Base-by-base conservation (phyloP, 176 grass and related monocot genomes). In the Eragrostis nindensis region DNA sequence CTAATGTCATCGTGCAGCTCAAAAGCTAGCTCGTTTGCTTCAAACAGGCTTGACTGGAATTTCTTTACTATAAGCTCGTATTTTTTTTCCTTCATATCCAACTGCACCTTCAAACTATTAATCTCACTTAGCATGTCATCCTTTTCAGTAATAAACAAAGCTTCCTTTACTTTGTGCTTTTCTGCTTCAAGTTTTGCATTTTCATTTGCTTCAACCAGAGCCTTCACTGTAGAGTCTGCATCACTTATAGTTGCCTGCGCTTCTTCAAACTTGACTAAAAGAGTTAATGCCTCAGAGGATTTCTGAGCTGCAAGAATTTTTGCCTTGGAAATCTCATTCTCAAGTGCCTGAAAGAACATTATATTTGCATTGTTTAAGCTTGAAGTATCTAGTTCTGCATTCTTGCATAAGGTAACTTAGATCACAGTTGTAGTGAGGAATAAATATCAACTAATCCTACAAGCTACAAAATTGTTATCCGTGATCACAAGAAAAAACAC, bases 161-260 rank as follows among this genome's bases (percentile, higher is more conserved):
- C 82, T 91, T 93, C 90, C 62, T 40, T 77, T 80, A 91, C 79
- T 78, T 81, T 80, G 73, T 84, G 56, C 55, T 45, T 86, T 80
- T 91, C 84, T 76, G 83, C 79, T 85, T 91, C 77, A 7, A 73
- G 56, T 86, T 98, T 98, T 60, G 83, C 78, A 22, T 77, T 87
- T 85, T 86, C 84, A 83, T 95, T 95, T 17, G 84, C 92, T 86
- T 90, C 55, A 43, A 92, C 80, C 49, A 97, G 80, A 73, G 87
- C 92, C 57, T 90, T 90, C 41, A 97, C 68, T 42, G 77, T 94
- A 86, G 82, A 44, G 83, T 94, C 87, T 46, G 92, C 92, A 69
- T 97, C 94, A 78, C 62, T 79, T 90, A 97, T 90, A 75, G 89
- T 97, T 86, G 69, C 77, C 81, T 97, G 92, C 3, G 87, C 90